Conservation (phyloP, 2,329 filamentous ascomycete genomes). For the Penicillium sp. region DNA sequence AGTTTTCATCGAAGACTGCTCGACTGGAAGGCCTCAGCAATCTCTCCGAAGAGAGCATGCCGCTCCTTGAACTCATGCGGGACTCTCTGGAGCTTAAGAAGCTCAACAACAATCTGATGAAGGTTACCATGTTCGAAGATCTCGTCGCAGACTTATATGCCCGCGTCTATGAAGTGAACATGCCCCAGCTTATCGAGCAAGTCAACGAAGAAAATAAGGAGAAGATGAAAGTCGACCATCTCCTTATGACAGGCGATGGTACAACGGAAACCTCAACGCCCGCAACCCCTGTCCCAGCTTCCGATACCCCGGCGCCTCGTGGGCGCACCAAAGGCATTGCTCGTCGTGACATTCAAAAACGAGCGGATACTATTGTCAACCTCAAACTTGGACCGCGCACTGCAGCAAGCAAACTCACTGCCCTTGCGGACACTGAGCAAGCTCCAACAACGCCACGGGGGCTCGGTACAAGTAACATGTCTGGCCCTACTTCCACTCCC, state of each 20-base stretch:
- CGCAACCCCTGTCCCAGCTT: constrained; percentile 35
- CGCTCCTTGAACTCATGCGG: constrained; percentile 64
- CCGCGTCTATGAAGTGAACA: constrained; percentile 49
- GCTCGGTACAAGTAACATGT: constrained; percentile 9
- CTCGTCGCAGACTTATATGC: constrained; percentile 91
- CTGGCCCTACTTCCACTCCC: constrained; percentile 55
- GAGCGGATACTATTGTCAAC: constrained; percentile 60
- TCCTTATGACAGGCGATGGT: constrained; percentile 46
- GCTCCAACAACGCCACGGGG: constrained; percentile 16
- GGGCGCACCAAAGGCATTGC: constrained; percentile 62
- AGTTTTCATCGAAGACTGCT: constrained; percentile 64
- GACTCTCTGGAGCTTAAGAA: constrained; percentile 73
- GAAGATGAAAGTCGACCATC: constrained; percentile 52
- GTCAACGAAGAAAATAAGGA: constrained; percentile 51
- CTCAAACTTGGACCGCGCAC: constrained; percentile 40
- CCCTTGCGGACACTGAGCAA: constrained; percentile 29
- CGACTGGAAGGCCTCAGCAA: constrained; percentile 65
- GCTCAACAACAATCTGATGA: constrained; percentile 86
- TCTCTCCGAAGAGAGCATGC: constrained; percentile 49
- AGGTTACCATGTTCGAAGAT: constrained; percentile 83
- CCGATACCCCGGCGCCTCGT: constrained; percentile 40
- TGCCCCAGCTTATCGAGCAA: constrained; percentile 44
- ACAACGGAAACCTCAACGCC: constrained; percentile 36
- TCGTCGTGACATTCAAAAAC: constrained; percentile 61
- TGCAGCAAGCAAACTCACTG: constrained; percentile 26